Percentiles rank a stretch among this genome's conserved stretches.
Evolutionary conservation across 2,329 filamentous ascomycete species (phyloP).

Genomic region (Ceratocystis smalleyi): DNA sequence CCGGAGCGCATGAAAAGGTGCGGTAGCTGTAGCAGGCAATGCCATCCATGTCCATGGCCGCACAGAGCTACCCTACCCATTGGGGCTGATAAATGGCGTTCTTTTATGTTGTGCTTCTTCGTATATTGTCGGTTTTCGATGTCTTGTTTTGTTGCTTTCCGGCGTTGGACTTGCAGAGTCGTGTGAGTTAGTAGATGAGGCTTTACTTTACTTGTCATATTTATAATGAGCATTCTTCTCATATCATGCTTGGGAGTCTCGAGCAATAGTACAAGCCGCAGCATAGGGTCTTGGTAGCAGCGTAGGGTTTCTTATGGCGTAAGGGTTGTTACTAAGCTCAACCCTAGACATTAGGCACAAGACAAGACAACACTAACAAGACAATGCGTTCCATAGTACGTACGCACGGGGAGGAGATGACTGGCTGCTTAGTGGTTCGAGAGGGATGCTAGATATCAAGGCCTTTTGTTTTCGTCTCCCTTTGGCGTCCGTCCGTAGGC

Average conservation of each 20-base stretch:
- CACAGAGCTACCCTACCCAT: background rate
- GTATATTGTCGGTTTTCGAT: background rate
- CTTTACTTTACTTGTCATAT: background rate
- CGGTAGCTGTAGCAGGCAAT: slow-evolving; percentile 2
- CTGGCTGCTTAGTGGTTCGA: too few species aligned
- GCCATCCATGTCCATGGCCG: background rate
- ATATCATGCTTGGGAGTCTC: background rate
- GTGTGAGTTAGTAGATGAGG: background rate
- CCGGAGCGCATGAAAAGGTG: slow-evolving; percentile 19
- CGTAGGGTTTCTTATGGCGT: too few species aligned
- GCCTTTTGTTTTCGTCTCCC: too few species aligned
- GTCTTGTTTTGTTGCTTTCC: background rate
- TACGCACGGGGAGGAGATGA: too few species aligned
- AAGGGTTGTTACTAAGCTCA: too few species aligned
- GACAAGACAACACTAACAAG: too few species aligned
- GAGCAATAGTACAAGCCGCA: background rate
- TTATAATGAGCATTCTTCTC: slow-evolving; percentile 3
- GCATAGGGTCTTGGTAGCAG: too few species aligned
- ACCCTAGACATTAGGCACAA: too few species aligned
- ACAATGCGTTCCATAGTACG: too few species aligned
- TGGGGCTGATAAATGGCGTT: background rate
- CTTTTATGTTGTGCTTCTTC: background rate
- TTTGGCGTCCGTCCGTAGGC: too few species aligned
- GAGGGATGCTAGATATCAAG: too few species aligned
- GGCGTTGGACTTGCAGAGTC: slow-evolving; percentile 2